These are phyloP conservation scores for Cercospora zeae-maydis DNA, from an alignment of 2,329 filamentous ascomycete species.

Conservation along the genomic window DNA sequence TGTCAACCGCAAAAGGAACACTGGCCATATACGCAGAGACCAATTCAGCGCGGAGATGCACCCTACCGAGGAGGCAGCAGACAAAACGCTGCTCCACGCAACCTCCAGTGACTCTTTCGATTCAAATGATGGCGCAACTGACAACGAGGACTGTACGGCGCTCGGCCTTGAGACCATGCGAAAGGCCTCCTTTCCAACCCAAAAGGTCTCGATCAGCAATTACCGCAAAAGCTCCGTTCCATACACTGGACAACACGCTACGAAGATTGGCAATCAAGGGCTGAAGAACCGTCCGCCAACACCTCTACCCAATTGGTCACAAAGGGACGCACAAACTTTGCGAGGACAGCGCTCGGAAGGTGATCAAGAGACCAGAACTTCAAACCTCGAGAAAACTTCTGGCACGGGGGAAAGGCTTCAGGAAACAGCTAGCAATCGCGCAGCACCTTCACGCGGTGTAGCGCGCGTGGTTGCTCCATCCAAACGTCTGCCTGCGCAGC, in stretches of 20 bases:
- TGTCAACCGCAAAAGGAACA: background rate
- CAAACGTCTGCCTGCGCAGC: no score
- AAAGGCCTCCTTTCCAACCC: constrained; percentile 50
- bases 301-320: no score
- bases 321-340: background rate
- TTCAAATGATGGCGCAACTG: constrained; percentile 65
- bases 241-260: constrained; percentile 27
- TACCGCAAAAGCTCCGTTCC: constrained; percentile 32
- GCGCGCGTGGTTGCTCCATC: no score
- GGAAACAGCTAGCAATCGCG: no score
- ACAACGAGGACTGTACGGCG: constrained; percentile 93
- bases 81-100: constrained; percentile 88
- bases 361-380: no score
- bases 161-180: constrained; percentile 83
- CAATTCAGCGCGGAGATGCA: constrained; percentile 55
- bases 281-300: background rate
- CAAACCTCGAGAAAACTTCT: no score
- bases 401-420: no score
- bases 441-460: no score
- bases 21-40: constrained; percentile 28
- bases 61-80: constrained; percentile 79
- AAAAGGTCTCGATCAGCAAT: constrained; percentile 26
- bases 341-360: background rate
- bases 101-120: constrained; percentile 24
- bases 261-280: constrained; percentile 26